Base-by-base conservation (phyloP, 495 filamentous ascomycete species). In the Neurospora sp. region DNA sequence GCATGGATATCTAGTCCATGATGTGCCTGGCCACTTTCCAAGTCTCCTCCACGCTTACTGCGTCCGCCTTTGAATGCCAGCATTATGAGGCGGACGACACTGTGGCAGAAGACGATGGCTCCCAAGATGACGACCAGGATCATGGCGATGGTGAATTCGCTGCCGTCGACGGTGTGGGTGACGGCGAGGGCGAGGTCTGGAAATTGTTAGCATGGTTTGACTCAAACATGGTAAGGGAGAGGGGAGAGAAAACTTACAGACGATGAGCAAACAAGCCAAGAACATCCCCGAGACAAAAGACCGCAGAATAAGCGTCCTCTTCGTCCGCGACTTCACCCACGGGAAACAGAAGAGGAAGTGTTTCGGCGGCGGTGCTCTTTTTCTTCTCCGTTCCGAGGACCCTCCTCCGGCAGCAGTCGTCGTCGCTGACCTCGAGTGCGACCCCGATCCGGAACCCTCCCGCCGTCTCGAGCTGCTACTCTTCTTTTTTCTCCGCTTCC, bases 91-190 rank as follows among this genome's bases (percentile, higher is more conserved):
- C 91, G 88, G 72, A 93, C 88, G 9, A 95, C 82, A 37, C 89
- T 88, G 83, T 97, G 92, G 76, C 88, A 91, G 84, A 95, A 95
- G 80, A 95, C 87, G 77, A 96, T 90, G 5, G 90, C 90, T 72
- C 90, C 86, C 49, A 90, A 80, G 70, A 95, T 76, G 76, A 95
- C 91, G 78, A 93, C 85, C 69, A 96, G 84, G 71, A 96, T 91
- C 72, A 95, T 86, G 69, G 94, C 83, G 69, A 94, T 87, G 72
- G 93, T 91, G 76, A 93, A 89, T 80, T 91, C 89, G 78, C 86
- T 86, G 71, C 85, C 86, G 73, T 82, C 77, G 78, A 87, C 83
- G 70, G 86, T 84, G 71, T 86, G 83, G 23, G 89, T 88, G 54
- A 93, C 85, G 23, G 91, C 87, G 66, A 94, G 85, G 23, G 89